Conservation (phyloP, 768 basidiomycete species). For the Leccinum sublutescens region DNA sequence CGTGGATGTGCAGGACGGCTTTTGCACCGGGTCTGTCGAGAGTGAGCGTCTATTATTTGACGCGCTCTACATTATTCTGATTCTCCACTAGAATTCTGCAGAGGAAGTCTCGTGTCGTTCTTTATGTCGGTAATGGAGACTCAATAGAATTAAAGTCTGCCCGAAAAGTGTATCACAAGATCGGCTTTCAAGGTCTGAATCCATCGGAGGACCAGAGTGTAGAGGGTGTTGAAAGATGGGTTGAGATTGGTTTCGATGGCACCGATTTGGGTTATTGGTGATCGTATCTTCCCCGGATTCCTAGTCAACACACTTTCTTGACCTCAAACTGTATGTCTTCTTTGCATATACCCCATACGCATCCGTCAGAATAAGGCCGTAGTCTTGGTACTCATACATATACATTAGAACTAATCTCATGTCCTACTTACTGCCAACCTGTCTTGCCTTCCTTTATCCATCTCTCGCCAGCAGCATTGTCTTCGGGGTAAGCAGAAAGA, state of each 20-base stretch:
- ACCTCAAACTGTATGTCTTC: neutral
- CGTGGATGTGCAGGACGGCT: conserved; percentile 61
- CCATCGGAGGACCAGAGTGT: conserved; percentile 25
- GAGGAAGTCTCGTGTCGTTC: conserved; percentile 49
- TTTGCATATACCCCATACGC: neutral
- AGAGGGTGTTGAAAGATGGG: conserved; percentile 52
- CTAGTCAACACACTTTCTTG: neutral
- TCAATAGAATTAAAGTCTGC: conserved; percentile 39
- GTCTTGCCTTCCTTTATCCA: conserved; percentile 34
- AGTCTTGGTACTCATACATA: conserved; percentile 6
- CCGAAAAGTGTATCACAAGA: conserved; percentile 54
- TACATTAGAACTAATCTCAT: neutral
- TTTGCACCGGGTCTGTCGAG: conserved; percentile 52
- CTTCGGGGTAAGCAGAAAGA: conserved; percentile 45
- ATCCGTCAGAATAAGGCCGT: neutral
- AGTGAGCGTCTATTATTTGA: conserved; percentile 37
- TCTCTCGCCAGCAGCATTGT: conserved; percentile 36
- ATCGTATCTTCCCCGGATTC: conserved; percentile 9
- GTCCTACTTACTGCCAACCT: neutral
- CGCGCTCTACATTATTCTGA: conserved; percentile 5
- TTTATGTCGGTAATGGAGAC: conserved; percentile 67
- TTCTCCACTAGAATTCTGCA: conserved; percentile 31
- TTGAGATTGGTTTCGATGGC: conserved; percentile 62
- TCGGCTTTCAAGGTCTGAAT: conserved; percentile 63
- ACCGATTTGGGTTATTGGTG: conserved; percentile 66